A percentile compares a stretch with the other conserved stretches of the same genome.
Conservation (phyloP, 768 basidiomycete species). For the Lyophyllum semitale region DNA sequence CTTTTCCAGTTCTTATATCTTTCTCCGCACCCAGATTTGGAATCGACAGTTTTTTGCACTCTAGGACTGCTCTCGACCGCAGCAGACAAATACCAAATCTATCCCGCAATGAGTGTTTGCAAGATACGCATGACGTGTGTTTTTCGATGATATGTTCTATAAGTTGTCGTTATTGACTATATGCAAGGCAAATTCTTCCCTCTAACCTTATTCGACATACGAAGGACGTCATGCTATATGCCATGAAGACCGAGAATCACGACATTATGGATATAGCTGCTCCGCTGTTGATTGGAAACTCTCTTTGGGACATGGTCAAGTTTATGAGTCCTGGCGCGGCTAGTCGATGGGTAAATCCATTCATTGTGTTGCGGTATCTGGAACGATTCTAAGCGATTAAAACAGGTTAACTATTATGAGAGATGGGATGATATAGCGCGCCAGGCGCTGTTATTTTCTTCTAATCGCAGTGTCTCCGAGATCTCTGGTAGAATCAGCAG, state of each 20-base stretch:
- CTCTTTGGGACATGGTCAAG: background rate
- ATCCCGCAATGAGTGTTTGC: background rate
- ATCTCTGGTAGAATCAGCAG: accelerated
- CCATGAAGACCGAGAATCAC: background rate
- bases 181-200: background rate
- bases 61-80: conserved; percentile 7
- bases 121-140: conserved; percentile 1
- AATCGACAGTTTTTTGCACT: background rate
- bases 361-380: too few relatives aligned
- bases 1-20: conserved; percentile 1
- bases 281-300: background rate
- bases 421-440: conserved; percentile 2
- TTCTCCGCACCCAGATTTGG: conserved; percentile 6
- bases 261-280: conserved; percentile 6
- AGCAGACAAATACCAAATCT: conserved; percentile 2
- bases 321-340: background rate
- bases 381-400: background rate
- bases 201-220: background rate
- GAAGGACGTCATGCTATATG: conserved; percentile 1
- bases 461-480: background rate
- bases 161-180: too few relatives aligned
- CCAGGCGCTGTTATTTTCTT: background rate
- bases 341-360: background rate
- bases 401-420: conserved; percentile 1
- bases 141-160: too few relatives aligned